Conservation (phyloP, 495 filamentous ascomycete species). For the Penicillium argentinense region DNA sequence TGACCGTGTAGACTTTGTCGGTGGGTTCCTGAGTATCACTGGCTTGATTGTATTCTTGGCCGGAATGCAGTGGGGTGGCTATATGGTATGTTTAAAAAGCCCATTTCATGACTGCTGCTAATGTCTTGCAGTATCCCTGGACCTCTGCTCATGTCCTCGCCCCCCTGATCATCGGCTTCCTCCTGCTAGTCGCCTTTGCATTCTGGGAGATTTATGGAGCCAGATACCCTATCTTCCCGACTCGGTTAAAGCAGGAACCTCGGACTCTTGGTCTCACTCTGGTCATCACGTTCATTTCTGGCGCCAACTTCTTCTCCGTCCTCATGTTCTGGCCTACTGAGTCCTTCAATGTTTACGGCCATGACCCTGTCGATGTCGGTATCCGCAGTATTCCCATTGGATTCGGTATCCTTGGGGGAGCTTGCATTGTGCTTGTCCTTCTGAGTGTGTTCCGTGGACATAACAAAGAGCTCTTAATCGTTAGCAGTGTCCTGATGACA, state of each 20-base stretch:
- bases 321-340: slow-evolving; percentile 74
- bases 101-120: neutral
- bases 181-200: slow-evolving; percentile 54
- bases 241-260: slow-evolving; percentile 60
- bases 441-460: slow-evolving; percentile 60
- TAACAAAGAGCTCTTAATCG: slow-evolving; percentile 63
- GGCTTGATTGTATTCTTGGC: slow-evolving; percentile 67
- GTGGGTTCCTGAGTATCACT: slow-evolving; percentile 63
- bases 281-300: slow-evolving; percentile 71
- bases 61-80: slow-evolving; percentile 68
- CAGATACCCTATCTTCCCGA: slow-evolving; percentile 66
- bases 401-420: slow-evolving; percentile 61
- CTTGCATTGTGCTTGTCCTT: slow-evolving; percentile 60
- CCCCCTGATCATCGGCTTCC: slow-evolving; percentile 56
- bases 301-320: slow-evolving; percentile 74
- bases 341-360: slow-evolving; percentile 72
- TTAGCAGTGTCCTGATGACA: slow-evolving; percentile 65
- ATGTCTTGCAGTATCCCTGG: slow-evolving; percentile 53
- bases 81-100: slow-evolving; percentile 45
- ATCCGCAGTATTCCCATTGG: slow-evolving; percentile 66
- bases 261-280: slow-evolving; percentile 63
- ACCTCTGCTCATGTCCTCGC: slow-evolving; percentile 56
- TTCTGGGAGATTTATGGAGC: slow-evolving; percentile 63
- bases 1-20: slow-evolving; percentile 61
- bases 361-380: slow-evolving; percentile 66